These are phyloP conservation scores for Perkinsus olseni DNA, from an alignment of 169 alveolate genomes.

Conservation along the genomic window DNA sequence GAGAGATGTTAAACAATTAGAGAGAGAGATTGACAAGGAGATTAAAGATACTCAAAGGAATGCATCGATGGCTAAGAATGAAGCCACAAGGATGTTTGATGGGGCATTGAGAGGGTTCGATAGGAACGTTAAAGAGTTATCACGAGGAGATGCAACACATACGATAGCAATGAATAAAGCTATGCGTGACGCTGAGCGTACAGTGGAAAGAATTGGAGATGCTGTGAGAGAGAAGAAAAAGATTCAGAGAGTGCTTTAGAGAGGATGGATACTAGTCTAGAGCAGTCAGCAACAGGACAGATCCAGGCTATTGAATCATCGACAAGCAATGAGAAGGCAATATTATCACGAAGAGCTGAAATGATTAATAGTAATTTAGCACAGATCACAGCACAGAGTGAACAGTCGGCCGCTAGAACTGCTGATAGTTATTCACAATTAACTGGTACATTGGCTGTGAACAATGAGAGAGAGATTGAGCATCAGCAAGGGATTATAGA, in stretches of 20 bases:
- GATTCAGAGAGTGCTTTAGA: background rate
- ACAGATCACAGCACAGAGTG: background rate
- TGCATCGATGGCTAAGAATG: background rate
- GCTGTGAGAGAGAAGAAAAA: background rate
- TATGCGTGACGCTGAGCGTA: background rate
- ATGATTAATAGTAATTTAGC: background rate
- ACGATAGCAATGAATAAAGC: background rate
- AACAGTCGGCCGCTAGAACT: background rate
- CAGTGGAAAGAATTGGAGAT: background rate
- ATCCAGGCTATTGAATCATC: background rate
- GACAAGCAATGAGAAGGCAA: background rate
- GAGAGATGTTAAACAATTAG: background rate
- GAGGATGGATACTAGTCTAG: background rate
- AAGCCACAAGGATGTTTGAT: background rate
- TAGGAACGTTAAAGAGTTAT: background rate
- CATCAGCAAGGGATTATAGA: background rate
- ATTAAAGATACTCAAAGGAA: background rate
- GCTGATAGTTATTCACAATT: background rate
- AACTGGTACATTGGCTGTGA: background rate
- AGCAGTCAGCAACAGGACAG: background rate
- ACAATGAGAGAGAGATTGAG: background rate
- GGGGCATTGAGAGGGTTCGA: background rate
- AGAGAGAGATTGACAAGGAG: no score
- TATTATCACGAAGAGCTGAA: background rate
- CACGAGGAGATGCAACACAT: background rate